Evolutionary conservation across 139 green algal species (phyloP), one percentile per base, ranked within the genome.

Genomic region (Chlamydomonas schloesseri): DNA sequence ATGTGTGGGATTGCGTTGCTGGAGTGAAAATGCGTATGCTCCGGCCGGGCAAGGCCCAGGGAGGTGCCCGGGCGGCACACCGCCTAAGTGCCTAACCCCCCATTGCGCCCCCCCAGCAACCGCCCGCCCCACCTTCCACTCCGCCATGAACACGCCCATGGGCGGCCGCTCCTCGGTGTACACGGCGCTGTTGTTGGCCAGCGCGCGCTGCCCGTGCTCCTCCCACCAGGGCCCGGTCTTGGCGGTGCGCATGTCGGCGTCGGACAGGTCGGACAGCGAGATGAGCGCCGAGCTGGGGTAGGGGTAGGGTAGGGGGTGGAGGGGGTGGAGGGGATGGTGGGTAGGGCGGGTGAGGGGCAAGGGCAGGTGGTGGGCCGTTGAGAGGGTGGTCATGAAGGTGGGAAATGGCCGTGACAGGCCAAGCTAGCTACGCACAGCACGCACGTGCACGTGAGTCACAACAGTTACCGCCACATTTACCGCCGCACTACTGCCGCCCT

Each of bases 141-240:
- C 89, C 0, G 68, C 81, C 73, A 89, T 68, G 69, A 90, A 90
- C 3, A 69, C 65, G 62, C 73, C 87, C 64, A 90, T 84, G 62
- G 60, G 55, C 57, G 86, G 86, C 79, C 42, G 62, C 71, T 77
- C 71, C 42, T 53, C n/a, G 26, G n/a, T 36, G 74, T 92, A 92
- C 47, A 92, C 89, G 17, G 89, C 89, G 50, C 78, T 88, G 73
- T 90, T 92, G 89, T 92, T 92, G 81, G 89, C 89, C 85, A 92
- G 84, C 31, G 87, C 82, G 36, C 89, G 73, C 60, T 88, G 82
- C 23, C 81, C 50, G 14, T 71, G 29, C 26, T 86, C 80, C 58
- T 90, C 89, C 89, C 89, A 92, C 89, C 89, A 92, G 78, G 74
- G 0, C 24, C 89, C 89, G 34, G 89, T 36, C 74, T 92, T 92